These are phyloP conservation scores for Jacaranda mimosifolia DNA, from an alignment of 257 asterid species.

Conservation along the genomic window DNA sequence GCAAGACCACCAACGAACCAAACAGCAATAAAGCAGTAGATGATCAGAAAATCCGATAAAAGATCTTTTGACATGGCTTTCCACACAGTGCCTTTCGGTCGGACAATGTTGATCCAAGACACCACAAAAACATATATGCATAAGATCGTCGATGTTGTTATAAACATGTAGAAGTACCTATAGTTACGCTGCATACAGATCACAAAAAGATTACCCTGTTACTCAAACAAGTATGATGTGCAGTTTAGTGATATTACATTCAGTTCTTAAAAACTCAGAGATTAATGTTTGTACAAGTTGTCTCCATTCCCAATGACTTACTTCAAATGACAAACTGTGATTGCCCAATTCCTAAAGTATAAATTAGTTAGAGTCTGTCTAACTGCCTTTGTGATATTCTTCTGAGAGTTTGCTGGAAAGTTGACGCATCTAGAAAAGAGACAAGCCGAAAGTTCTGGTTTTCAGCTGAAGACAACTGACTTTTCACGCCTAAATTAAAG, in stretches of 20 bases:
- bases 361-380: too few relatives aligned
- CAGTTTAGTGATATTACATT: too few relatives aligned
- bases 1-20: conserved; percentile 91
- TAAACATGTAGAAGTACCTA: conserved; percentile 79
- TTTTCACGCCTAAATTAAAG: too few relatives aligned
- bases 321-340: neutral
- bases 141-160: conserved; percentile 72
- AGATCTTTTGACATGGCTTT: conserved; percentile 60
- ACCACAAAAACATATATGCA: conserved; percentile 62
- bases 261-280: too few relatives aligned
- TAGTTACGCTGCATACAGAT: conserved; percentile 75
- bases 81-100: conserved; percentile 42
- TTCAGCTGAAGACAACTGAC: too few relatives aligned
- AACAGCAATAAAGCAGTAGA: conserved; percentile 70
- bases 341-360: too few relatives aligned
- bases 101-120: conserved; percentile 64
- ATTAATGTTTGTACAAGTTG: too few relatives aligned
- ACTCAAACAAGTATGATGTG: too few relatives aligned
- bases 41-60: conserved; percentile 64
- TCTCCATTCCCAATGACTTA: neutral
- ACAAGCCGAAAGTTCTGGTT: too few relatives aligned
- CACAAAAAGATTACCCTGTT: neutral
- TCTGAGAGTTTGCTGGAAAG: too few relatives aligned
- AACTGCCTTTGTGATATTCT: too few relatives aligned
- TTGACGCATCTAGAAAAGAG: too few relatives aligned